Conservation (phyloP, 1,284 basidiomycete genomes). For the Exobasidium rhododendri region DNA sequence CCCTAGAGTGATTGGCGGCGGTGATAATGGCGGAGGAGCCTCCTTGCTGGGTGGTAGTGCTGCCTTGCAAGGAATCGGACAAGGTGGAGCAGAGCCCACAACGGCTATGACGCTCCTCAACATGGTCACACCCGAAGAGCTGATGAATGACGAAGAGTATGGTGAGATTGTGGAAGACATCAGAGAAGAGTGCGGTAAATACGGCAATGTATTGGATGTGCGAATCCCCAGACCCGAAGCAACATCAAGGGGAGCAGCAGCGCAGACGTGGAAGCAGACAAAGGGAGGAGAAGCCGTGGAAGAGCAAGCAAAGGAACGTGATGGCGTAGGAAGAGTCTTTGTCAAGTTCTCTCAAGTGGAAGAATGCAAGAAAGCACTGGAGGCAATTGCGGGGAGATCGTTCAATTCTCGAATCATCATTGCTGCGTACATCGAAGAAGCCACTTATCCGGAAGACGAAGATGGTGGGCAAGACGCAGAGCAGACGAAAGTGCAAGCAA, state of each 20-base stretch:
- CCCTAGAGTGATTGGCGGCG: background rate
- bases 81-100: conserved; percentile 61
- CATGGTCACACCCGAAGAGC: conserved; percentile 94
- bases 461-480: conserved; percentile 41
- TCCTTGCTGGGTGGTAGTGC: conserved; percentile 43
- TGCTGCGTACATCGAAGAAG: conserved; percentile 55
- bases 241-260: conserved; percentile 42
- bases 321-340: conserved; percentile 89
- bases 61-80: conserved; percentile 59
- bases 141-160: conserved; percentile 86
- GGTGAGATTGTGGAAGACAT: conserved; percentile 91
- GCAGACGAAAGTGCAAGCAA: conserved; percentile 36
- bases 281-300: conserved; percentile 58
- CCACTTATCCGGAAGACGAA: conserved; percentile 42
- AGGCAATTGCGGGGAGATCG: conserved; percentile 80
- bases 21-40: conserved; percentile 15
- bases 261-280: conserved; percentile 50
- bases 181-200: conserved; percentile 68
- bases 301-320: conserved; percentile 70
- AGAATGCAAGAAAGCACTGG: conserved; percentile 69
- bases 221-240: conserved; percentile 46
- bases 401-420: conserved; percentile 85
- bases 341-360: conserved; percentile 71
- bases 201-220: conserved; percentile 45
- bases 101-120: conserved; percentile 94